Evolutionary conservation across 306 rosid genomes (phyloP), one percentile per base, ranked within the genome.

Genomic region (Corylus heterophylla): DNA sequence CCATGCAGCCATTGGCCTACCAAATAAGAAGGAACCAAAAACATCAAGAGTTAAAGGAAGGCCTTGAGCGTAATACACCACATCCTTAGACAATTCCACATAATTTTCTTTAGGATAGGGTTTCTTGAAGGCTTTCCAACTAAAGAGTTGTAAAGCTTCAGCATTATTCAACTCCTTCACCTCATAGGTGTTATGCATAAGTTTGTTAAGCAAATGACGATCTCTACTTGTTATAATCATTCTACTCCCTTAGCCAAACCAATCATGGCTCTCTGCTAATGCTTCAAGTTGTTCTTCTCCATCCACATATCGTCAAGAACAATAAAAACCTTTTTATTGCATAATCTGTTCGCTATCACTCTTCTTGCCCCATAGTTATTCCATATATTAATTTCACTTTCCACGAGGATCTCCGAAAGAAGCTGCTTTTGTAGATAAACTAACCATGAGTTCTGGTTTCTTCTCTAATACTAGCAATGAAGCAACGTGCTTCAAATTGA

Each of bases 131-230:
- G 85, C 80, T 25, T 76, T 63, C 25, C 71, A 39, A 70, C 48
- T 56, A 42, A 81, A 81, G 51, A 81, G 77, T 18, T 71, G 77
- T 59, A 76, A 29, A 27, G 85, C 61, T 27, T 81, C 85, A 71
- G 49, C 5, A 37, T n/a, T 8, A 27, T 11, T 62, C 39, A 76
- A 76, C 62, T n/a, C 13, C 62, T 50, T 37, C 31, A 74, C 71
- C 74, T 81, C 85, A 25, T 81, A 76, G 22, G 22, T 48, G 54
- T 80, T 22, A 69, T 67, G 47, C 7, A n/a, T 17, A 76, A 16
- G 64, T 66, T 22, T 5, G 2, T 0, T 29, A 56, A 76, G 22
- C 27, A 22, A 45, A 31, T 22, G 35, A 2, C 14, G 22, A 16
- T 61, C 67, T 61, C 67, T 22, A 5, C 35, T 61, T 61, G 67